A percentile compares a stretch with the other conserved stretches of the same genome.
These are phyloP conservation scores for Starmerella geochares DNA, from an alignment of 805 yeast genomes.

Conservation along the genomic window DNA sequence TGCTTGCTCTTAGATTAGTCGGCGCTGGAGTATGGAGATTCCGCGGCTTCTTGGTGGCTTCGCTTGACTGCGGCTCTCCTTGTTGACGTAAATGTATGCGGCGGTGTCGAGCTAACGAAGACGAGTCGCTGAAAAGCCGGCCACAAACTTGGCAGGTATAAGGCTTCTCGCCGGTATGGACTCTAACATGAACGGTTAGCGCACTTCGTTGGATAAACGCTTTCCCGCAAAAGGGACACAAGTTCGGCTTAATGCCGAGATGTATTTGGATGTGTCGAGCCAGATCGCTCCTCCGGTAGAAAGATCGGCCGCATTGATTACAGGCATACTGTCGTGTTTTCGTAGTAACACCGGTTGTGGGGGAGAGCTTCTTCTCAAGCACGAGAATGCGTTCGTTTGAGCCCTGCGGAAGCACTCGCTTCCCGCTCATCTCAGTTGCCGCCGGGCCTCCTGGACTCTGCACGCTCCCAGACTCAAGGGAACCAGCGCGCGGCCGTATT, in stretches of 20 bases:
- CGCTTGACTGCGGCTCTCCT: too few relatives aligned
- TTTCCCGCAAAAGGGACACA: constrained; percentile 54
- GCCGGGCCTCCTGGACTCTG: neutral
- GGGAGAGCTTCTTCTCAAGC: neutral
- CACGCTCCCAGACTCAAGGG: too few relatives aligned
- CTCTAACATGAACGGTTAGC: constrained; percentile 63
- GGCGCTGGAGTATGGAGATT: too few relatives aligned
- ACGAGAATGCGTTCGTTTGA: neutral
- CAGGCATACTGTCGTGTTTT: constrained; percentile 26
- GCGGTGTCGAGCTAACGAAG: constrained; percentile 62
- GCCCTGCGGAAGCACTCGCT: neutral
- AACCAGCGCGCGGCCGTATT: neutral
- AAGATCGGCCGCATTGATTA: constrained; percentile 50
- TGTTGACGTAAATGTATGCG: constrained; percentile 73
- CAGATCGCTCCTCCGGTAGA: constrained; percentile 71
- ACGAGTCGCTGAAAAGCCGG: constrained; percentile 33
- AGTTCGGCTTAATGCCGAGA: constrained; percentile 33
- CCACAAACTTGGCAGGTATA: constrained; percentile 41
- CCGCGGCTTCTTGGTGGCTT: too few relatives aligned
- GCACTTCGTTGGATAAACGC: constrained; percentile 76
- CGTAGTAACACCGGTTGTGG: constrained; percentile 12
- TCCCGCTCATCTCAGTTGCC: neutral
- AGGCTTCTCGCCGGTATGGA: constrained; percentile 74
- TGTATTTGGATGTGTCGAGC: constrained; percentile 70
- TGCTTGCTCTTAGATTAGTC: too few relatives aligned